Conservation (phyloP, 1,284 basidiomycete genomes). For the Peniophora sp. region DNA sequence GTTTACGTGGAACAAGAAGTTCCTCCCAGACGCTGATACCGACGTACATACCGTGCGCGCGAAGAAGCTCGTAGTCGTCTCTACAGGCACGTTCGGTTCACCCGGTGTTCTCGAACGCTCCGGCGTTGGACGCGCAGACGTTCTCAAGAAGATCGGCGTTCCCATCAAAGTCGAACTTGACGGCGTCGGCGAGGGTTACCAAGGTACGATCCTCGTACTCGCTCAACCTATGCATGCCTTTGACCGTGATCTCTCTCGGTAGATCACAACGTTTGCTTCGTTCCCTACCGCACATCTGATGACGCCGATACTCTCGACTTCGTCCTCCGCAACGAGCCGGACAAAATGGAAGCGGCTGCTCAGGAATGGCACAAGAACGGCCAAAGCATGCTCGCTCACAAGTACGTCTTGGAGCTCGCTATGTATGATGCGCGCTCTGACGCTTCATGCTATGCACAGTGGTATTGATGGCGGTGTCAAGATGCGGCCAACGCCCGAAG, state of each 20-base stretch:
- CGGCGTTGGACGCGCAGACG: constrained; percentile 17
- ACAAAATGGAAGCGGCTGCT: constrained; percentile 6
- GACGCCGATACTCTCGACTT: constrained; percentile 13
- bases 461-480: constrained; percentile 39
- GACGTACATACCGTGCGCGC: constrained; percentile 24
- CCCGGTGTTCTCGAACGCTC: constrained; percentile 23
- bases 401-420: too few relatives aligned
- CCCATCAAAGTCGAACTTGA: constrained; percentile 38
- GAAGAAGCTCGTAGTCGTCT: constrained; percentile 36
- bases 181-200: constrained; percentile 50
- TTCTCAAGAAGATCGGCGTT: constrained; percentile 35
- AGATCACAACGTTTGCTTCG: constrained; percentile 15
- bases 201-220: constrained; percentile 33
- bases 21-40: constrained; percentile 14
- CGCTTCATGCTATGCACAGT: too few relatives aligned
- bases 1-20: constrained; percentile 32
- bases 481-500: constrained; percentile 33
- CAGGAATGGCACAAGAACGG: constrained; percentile 34
- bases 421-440: too few relatives aligned
- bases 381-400: constrained; percentile 40
- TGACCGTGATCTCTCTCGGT: not conserved
- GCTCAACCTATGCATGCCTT: not conserved
- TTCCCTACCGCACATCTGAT: constrained; percentile 8
- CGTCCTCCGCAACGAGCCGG: constrained; percentile 8
- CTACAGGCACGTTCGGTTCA: constrained; percentile 46